Evolutionary conservation across 305 asterid genomes (phyloP).

Genomic region (Plantago coronopus): DNA sequence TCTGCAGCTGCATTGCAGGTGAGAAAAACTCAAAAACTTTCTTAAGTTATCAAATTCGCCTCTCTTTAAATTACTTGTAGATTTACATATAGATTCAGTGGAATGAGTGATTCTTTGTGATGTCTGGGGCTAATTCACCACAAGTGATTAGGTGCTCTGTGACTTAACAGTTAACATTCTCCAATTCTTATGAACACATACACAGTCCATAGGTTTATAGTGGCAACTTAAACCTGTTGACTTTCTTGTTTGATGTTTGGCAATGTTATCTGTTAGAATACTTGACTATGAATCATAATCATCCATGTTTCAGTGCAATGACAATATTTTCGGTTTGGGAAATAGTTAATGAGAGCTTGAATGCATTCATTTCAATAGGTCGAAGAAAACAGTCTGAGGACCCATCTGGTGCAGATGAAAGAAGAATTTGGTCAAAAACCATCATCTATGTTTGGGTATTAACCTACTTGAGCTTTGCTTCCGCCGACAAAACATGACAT

Average conservation of each 20-base stretch:
- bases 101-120: not conserved
- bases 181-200: not conserved
- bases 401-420: conserved; percentile 59
- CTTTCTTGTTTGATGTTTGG: not conserved
- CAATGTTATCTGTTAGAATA: no score
- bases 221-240: not conserved
- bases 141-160: not conserved
- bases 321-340: not conserved
- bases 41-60: conserved; percentile 1
- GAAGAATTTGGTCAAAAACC: conserved; percentile 24
- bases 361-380: conserved; percentile 42
- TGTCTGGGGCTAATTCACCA: not conserved
- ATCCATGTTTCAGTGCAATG: not conserved
- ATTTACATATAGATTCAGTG: not conserved
- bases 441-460: conserved; percentile 26
- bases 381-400: conserved; percentile 73
- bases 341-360: conserved; percentile 16
- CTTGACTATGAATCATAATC: no score
- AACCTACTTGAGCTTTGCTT: conserved; percentile 18
- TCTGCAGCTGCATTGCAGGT: conserved; percentile 76
- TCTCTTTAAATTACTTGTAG: not conserved
- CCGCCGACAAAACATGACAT: conserved; percentile 4
- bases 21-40: conserved; percentile 15
- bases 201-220: not conserved
- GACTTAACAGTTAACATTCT: not conserved